Percentiles rank a stretch among this genome's conserved stretches.
Evolutionary conservation across 768 basidiomycete species (phyloP).

Genomic region (Tephrocybe sp.): DNA sequence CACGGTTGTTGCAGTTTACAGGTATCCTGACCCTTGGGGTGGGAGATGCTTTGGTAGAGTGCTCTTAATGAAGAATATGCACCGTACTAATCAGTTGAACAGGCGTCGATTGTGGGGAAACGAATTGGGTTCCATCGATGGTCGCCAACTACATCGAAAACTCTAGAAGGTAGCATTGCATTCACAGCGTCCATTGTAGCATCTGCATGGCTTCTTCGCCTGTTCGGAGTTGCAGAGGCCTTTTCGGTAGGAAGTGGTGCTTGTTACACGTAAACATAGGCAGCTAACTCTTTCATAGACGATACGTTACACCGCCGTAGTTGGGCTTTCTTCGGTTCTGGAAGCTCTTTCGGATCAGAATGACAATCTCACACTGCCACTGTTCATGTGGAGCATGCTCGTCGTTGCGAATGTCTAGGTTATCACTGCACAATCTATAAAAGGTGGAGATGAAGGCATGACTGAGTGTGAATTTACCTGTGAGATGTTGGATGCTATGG

Average conservation of each 20-base stretch:
- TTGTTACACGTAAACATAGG: background rate
- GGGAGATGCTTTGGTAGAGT: conserved; percentile 87
- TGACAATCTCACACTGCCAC: conserved; percentile 94
- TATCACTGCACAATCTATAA: background rate
- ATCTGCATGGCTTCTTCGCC: conserved; percentile 70
- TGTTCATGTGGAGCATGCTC: conserved; percentile 93
- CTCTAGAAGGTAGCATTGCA: conserved; percentile 87
- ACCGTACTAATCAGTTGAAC: background rate
- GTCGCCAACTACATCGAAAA: conserved; percentile 84
- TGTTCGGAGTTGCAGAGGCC: conserved; percentile 63
- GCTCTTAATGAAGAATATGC: background rate
- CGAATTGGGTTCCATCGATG: conserved; percentile 79
- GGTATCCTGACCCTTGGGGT: conserved; percentile 89
- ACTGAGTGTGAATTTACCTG: background rate
- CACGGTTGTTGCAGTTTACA: conserved; percentile 59
- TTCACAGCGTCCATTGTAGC: conserved; percentile 71
- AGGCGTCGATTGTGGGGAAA: conserved; percentile 94
- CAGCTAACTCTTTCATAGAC: conserved; percentile 42
- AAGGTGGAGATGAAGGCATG: background rate
- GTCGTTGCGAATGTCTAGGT: conserved; percentile 48
- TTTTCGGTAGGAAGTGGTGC: conserved; percentile 69
- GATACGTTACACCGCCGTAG: conserved; percentile 61
- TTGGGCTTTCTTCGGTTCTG: conserved; percentile 66
- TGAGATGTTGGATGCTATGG: too few species aligned
- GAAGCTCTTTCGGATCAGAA: conserved; percentile 96